Evolutionary conservation across 352 stramenopile genomes (phyloP), one percentile per base, ranked within the genome.

Genomic region (Globisporangium takayamanum): DNA sequence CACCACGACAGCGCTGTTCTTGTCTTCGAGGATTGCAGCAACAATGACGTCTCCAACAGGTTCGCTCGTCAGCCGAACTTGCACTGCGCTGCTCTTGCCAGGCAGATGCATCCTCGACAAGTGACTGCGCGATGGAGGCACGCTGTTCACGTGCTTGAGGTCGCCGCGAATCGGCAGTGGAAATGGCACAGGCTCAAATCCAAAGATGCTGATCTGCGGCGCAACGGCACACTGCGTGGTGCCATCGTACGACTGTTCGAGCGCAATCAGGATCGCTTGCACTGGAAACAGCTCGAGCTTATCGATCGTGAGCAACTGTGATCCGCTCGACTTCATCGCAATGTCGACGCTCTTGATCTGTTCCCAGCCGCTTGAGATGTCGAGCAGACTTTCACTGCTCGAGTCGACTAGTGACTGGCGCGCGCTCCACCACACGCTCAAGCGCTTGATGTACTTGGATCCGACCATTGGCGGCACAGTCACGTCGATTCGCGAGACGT

Each of bases 191-290:
- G 70, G 44, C 39, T 73, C 70, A 41, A 69, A 79, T 1, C 66
- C 76, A 37, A 49, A 63, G 30, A 88, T 62, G 2, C 5, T 45
- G 5, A 87, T 50, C 18, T 61, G 50, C 0, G 78, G 78, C 2
- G 69, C 72, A 2, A 74, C 53, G 15, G 84, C 33, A 45, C 80
- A 91, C 8, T 72, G 50, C 4, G 55, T 67, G 12, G 12, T 56
- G 0, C 70, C 62, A 57, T 91, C 80, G 42, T 87, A 91, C 1
- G 78, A 86, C 55, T 66, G 55, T 54, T 91, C 76, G 20, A 91
- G 70, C 5, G 64, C 26, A 2, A 87, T 36, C 10, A 87, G 37
- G 45, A 88, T 26, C 11, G 65, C 53, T 18, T 55, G 61, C 2
- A 72, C 57, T 0, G 68, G 55, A 10, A 58, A 60, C 11, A 81